Base-by-base conservation (phyloP, 495 filamentous ascomycete genomes). In the Penicillium paxilli region DNA sequence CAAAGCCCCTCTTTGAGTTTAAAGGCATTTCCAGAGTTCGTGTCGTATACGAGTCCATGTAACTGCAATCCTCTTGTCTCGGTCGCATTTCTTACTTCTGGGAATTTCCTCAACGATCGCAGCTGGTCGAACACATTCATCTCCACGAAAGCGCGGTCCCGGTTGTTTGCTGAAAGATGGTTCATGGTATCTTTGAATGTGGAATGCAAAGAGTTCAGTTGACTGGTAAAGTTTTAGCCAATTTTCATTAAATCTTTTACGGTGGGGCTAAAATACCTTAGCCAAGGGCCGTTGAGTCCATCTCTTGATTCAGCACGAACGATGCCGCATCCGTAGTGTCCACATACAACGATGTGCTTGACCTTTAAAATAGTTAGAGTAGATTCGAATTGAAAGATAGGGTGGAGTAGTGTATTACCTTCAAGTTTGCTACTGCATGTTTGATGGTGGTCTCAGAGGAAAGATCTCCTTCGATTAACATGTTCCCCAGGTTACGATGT, bases 301-400 rank as follows among this genome's bases (percentile, higher is more conserved):
- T 61, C 45, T 22, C 58, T 47, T 17, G 62, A 56, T 9, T 51
- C 47, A 14, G 64, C 33, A 47, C 62, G 69, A 10, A 78, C 64
- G 32, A 76, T 60, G 5, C 62, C 65, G 58, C 75, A 78, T 19
- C 64, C 71, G 25, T 77, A 77, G 42, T 78, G 75, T 4, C 72
- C 75, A 51, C 73, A 76, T 16, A 78, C 58, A 16, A 77, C 59
- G 22, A 78, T 71, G 41, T 78, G 72, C 7, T 69, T 63, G 12
- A 74, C 73, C 70, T 77, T 26, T 12, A 5, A 44, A 1, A 44
- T 7, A n/a, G 49, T 57, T 35, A 66, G 21, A 47, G 11, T 32
- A 32, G 30, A 32, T 12, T 32, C 30, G 10, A 14, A 4, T 4
- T 9, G n/a, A 32, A 4, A 0, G 11, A 32, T n/a, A 32, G 8